These are phyloP conservation scores for Trematosphaeria pertusa DNA, from an alignment of 2,329 filamentous ascomycete species.

Conservation along the genomic window DNA sequence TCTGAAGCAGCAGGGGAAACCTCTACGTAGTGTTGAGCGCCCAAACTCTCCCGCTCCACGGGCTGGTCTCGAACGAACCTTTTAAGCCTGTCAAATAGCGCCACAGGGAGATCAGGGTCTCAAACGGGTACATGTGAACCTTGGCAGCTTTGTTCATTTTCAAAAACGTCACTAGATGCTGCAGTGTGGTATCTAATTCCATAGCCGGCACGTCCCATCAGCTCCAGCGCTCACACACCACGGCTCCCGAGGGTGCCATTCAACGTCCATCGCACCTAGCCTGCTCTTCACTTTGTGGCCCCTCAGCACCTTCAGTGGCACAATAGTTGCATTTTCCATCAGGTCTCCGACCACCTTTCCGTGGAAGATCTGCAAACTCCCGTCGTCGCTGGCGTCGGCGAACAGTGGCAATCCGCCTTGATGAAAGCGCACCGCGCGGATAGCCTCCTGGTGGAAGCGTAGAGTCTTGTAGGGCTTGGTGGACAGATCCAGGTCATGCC, in stretches of 20 bases:
- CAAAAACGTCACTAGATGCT: constrained; percentile 4
- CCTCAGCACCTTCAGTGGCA: constrained; percentile 90
- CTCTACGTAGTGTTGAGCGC: neutral
- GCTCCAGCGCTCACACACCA: constrained; percentile 95
- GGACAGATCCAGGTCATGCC: constrained; percentile 96
- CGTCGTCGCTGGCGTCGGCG: constrained; percentile 94
- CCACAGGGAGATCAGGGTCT: neutral
- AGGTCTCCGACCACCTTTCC: constrained; percentile 93
- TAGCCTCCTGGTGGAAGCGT: constrained; percentile 91
- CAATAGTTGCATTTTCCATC: constrained; percentile 95
- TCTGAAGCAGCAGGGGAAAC: neutral
- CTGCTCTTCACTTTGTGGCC: constrained; percentile 88
- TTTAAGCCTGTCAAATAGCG: neutral
- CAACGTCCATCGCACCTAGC: constrained; percentile 88
- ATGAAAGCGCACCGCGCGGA: constrained; percentile 88
- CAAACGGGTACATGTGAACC: neutral
- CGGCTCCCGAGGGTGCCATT: constrained; percentile 94
- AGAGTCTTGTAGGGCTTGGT: constrained; percentile 94
- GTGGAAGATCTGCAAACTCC: constrained; percentile 94
- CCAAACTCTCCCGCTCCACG: neutral
- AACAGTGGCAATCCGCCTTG: constrained; percentile 81
- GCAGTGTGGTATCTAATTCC: constrained; percentile 53
- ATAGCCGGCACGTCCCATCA: constrained; percentile 90
- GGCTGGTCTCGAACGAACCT: neutral
- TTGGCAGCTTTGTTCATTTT: constrained; percentile 11